Percentiles rank a stretch among this genome's conserved stretches.
Evolutionary conservation across 177 flowering plant genomes (phyloP).

Genomic region (Vitis hybrid): DNA sequence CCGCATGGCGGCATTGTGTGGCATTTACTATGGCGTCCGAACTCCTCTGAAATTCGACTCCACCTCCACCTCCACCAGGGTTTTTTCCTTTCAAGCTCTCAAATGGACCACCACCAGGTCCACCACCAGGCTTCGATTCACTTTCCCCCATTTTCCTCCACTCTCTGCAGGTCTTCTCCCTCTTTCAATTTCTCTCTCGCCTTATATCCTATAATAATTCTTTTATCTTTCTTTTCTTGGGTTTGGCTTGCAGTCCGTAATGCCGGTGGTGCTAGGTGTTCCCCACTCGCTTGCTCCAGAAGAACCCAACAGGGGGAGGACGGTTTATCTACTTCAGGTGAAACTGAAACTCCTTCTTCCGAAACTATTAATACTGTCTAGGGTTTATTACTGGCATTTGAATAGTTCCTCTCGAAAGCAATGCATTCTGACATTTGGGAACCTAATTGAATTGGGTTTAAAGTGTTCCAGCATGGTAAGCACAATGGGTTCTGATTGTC

Average conservation of each 20-base stretch:
- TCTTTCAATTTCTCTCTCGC: slow-evolving; percentile 2
- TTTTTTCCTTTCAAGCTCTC: slow-evolving; percentile 18
- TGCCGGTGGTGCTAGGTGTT: slow-evolving; percentile 11
- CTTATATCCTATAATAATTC: not conserved
- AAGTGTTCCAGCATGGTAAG: no score
- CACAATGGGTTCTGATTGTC: no score
- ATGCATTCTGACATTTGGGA: no score
- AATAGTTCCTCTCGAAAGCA: no score
- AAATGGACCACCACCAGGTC: not conserved
- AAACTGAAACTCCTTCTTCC: no score
- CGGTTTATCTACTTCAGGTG: slow-evolving; percentile 40
- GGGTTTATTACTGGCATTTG: no score
- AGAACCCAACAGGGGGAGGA: slow-evolving; percentile 49
- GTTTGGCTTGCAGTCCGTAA: slow-evolving; percentile 21
- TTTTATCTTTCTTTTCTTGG: not conserved
- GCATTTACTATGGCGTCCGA: slow-evolving; percentile 21
- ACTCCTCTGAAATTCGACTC: slow-evolving; percentile 19
- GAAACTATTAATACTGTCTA: no score
- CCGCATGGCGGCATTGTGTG: slow-evolving; percentile 37
- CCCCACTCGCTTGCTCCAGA: slow-evolving; percentile 34
- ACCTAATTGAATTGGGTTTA: no score
- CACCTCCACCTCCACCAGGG: slow-evolving; percentile 11
- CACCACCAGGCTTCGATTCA: slow-evolving; percentile 9
- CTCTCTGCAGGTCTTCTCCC: slow-evolving; percentile 16
- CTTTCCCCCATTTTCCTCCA: slow-evolving; percentile 1